Percentiles rank a stretch among this genome's conserved stretches.
phyloP scores from a whole-genome alignment of 2,329 filamentous ascomycete genomes.

The Zymoseptoria ardabiliae region DNA sequence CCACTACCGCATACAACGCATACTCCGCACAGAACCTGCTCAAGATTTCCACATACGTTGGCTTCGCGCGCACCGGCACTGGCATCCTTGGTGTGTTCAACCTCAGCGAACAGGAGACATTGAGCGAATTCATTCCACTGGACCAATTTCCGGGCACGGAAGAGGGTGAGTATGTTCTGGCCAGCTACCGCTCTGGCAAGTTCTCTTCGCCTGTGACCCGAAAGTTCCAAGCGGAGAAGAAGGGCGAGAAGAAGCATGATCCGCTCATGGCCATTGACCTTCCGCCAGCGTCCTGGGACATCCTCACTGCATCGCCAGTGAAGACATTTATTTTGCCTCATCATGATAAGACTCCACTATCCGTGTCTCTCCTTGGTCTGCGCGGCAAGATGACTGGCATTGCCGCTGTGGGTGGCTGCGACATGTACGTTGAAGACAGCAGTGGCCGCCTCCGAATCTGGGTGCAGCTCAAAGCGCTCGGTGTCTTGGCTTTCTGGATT shows the following conservation, averaged over 20 bases:
- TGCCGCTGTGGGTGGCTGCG: constrained; percentile 63
- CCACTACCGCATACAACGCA: constrained; percentile 63
- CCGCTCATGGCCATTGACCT: constrained; percentile 70
- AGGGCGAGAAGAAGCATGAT: constrained; percentile 50
- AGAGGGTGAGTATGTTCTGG: constrained; percentile 59
- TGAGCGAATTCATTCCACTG: constrained; percentile 65
- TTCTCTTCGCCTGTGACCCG: constrained; percentile 53
- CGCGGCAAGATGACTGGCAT: constrained; percentile 84
- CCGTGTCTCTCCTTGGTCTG: constrained; percentile 66
- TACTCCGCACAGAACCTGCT: constrained; percentile 69
- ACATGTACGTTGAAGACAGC: constrained; percentile 47
- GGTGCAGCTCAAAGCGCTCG: constrained; percentile 71
- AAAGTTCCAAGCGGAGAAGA: constrained; percentile 54
- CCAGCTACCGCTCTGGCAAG: constrained; percentile 61
- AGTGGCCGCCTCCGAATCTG: constrained; percentile 59
- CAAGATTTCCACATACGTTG: constrained; percentile 73
- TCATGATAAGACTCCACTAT: constrained; percentile 30
- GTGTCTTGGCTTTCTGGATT: constrained; percentile 70
- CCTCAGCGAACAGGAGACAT: constrained; percentile 49
- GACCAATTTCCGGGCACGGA: constrained; percentile 65
- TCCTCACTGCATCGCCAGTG: constrained; percentile 63
- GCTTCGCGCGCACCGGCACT: constrained; percentile 58
- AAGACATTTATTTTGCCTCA: constrained; percentile 42
- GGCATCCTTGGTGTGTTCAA: constrained; percentile 84
- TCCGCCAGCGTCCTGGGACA: constrained; percentile 10